Evolutionary conservation across 1,284 basidiomycete genomes (phyloP), one percentile per base, ranked within the genome.

Genomic region (Trametes versicolor): DNA sequence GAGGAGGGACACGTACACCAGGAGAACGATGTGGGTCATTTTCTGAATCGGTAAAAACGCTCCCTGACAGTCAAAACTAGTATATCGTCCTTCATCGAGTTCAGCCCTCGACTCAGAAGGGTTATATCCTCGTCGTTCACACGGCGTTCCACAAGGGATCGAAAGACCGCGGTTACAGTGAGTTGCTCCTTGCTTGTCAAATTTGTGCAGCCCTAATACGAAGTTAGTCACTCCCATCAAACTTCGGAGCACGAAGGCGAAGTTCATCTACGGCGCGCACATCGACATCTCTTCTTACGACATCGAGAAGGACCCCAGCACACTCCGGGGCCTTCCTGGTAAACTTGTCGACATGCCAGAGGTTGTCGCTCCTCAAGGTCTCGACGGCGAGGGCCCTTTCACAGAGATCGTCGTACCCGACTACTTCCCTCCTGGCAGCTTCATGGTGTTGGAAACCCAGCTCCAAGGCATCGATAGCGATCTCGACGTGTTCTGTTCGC

Each of bases 1-100:
- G 87, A 89, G 66, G 96, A 98, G 76, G 96, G 95, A 0, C 95
- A 98, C 79, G 94, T 98, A 13, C 96, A 96, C 74, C 95, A 98
- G 76, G 97, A 98, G 76, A 95, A 94, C 69, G 89, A 97, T 75
- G 95, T 94, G 76, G 78, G 91, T 87, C 10, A 7, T 43, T 15
- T 47, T 0, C 37, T 32, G 32, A 36, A 21, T 47, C 32, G 19
- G 15, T 8, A 13, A 58, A 8, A 19, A n/a, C 36, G 57, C 12
- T 21, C 37, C 37, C 48, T 56, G 15, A 50, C 39, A 29, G 29
- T 27, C 13, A 32, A 50, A 34, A 48, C 10, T 72, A 97, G 94
- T 98, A 98, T 78, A 96, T 98, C 68, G 86, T 93, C 57, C 81
- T 97, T 43, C 94, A 97, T 73, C 91, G 96, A 32, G 92, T 98